phyloP scores from a whole-genome alignment of 2,329 filamentous ascomycete genomes.

The Fusarium sp. region DNA sequence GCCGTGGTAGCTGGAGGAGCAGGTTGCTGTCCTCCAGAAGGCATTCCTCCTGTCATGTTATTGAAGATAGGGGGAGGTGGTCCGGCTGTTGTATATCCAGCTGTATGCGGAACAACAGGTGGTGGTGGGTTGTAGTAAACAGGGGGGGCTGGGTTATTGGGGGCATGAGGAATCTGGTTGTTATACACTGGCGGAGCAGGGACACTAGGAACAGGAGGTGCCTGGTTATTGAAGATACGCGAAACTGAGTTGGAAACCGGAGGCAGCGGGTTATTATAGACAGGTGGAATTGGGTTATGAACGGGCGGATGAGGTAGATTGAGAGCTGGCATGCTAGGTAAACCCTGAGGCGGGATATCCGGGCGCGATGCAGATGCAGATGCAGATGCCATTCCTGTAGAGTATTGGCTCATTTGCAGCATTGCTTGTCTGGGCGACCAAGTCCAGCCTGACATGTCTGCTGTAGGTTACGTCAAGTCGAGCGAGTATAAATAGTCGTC shows the following conservation, averaged over 20 bases:
- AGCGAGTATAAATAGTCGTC: neutral
- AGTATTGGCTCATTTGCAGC: conserved; percentile 28
- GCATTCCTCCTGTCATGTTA: neutral
- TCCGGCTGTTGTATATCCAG: neutral
- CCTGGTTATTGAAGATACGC: conserved; percentile 3
- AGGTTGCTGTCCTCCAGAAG: conserved; percentile 1
- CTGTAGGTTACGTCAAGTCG: neutral
- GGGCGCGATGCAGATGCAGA: conserved; percentile 9
- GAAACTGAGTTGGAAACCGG: neutral
- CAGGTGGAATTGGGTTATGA: conserved; percentile 1
- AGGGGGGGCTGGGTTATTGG: conserved; percentile 6
- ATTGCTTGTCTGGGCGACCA: conserved; percentile 42
- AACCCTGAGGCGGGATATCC: neutral
- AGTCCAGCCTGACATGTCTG: conserved; percentile 36
- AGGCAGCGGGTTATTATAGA: conserved; percentile 1
- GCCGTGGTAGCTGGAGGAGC: neutral
- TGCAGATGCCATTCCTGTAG: neutral
- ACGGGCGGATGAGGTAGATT: conserved; percentile 20
- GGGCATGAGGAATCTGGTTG: neutral
- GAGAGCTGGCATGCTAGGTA: conserved; percentile 26
- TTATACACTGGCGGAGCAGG: neutral
- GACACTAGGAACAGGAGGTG: neutral
- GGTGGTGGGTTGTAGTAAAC: conserved; percentile 25
- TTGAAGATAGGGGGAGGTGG: neutral
- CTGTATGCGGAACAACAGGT: conserved; percentile 26